Conservation (phyloP, 2,329 filamentous ascomycete genomes). For the Colletotrichum filicis region DNA sequence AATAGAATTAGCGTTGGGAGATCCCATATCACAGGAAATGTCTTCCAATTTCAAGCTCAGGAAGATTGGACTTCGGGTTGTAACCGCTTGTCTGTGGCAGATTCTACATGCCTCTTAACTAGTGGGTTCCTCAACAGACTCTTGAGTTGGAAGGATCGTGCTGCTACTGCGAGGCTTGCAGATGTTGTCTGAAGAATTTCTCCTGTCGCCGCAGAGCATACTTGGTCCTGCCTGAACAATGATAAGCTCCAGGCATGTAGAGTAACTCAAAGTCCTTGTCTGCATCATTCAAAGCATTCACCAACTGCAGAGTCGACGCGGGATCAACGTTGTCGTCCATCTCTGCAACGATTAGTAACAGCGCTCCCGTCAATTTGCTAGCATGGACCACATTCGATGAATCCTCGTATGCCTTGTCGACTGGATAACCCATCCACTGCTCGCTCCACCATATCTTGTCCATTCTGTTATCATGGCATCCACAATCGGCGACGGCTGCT, state of each 20-base stretch:
- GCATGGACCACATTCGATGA: slow-evolving; percentile 43
- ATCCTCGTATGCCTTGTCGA: slow-evolving; percentile 42
- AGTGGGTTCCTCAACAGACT: neutral
- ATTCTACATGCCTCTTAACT: neutral
- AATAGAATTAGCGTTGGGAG: too few relatives aligned
- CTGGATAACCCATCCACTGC: slow-evolving; percentile 46
- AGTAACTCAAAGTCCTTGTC: slow-evolving; percentile 44
- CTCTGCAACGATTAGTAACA: slow-evolving; percentile 44
- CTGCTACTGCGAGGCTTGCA: neutral
- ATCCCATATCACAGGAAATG: too few relatives aligned
- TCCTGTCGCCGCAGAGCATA: slow-evolving; percentile 3
- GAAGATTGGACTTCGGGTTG: neutral
- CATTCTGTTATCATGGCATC: slow-evolving; percentile 46
- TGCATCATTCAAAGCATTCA: slow-evolving; percentile 40
- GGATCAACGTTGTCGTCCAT: slow-evolving; percentile 45
- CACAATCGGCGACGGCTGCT: slow-evolving; percentile 41
- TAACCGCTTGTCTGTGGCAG: neutral
- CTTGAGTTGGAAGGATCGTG: neutral
- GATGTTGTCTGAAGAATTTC: neutral
- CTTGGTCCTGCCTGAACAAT: neutral
- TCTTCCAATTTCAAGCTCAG: too few relatives aligned
- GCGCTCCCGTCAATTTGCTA: slow-evolving; percentile 39
- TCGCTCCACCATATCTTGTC: slow-evolving; percentile 46
- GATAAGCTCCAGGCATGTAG: slow-evolving; percentile 38
- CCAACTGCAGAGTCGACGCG: slow-evolving; percentile 43